Evolutionary conservation across 2,329 filamentous ascomycete genomes (phyloP).

Genomic region (Claviceps paspali): DNA sequence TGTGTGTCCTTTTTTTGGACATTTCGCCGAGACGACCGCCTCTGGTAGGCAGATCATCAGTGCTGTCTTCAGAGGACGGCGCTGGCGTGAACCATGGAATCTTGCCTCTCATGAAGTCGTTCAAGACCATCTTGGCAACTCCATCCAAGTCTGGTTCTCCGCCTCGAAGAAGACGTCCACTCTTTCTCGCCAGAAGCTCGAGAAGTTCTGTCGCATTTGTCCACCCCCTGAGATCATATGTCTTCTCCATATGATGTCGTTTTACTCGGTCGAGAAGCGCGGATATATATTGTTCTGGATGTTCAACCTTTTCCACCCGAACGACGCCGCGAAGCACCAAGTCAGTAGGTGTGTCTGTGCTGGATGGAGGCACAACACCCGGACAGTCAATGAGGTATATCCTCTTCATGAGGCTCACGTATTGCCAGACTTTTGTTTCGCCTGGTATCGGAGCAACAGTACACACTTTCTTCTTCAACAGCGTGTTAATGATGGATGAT

Average conservation of each 20-base stretch:
- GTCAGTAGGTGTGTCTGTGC: constrained; percentile 69
- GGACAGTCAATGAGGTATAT: constrained; percentile 90
- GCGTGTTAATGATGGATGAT: constrained; percentile 90
- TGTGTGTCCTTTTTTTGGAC: constrained; percentile 59
- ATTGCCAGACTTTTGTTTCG: constrained; percentile 97
- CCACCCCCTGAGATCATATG: constrained; percentile 77
- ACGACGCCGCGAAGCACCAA: constrained; percentile 84
- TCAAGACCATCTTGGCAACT: constrained; percentile 91
- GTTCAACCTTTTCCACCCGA: constrained; percentile 87
- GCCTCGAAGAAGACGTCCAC: constrained; percentile 70
- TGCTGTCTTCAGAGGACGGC: constrained; percentile 39
- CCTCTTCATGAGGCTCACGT: constrained; percentile 86
- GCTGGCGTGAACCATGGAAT: constrained; percentile 92
- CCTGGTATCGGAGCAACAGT: constrained; percentile 88
- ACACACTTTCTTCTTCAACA: constrained; percentile 88
- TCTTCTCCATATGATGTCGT: constrained; percentile 75
- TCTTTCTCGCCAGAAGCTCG: constrained; percentile 73
- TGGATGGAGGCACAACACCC: constrained; percentile 84
- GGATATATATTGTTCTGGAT: constrained; percentile 90
- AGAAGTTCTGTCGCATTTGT: constrained; percentile 67
- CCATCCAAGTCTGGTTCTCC: constrained; percentile 93
- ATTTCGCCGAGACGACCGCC: constrained; percentile 75
- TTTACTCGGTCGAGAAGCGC: constrained; percentile 70
- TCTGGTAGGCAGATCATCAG: constrained; percentile 47
- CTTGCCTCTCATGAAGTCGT: constrained; percentile 89